Base-by-base conservation (phyloP, 345 rosid genomes). In the Eucalyptus erythrocorys region DNA sequence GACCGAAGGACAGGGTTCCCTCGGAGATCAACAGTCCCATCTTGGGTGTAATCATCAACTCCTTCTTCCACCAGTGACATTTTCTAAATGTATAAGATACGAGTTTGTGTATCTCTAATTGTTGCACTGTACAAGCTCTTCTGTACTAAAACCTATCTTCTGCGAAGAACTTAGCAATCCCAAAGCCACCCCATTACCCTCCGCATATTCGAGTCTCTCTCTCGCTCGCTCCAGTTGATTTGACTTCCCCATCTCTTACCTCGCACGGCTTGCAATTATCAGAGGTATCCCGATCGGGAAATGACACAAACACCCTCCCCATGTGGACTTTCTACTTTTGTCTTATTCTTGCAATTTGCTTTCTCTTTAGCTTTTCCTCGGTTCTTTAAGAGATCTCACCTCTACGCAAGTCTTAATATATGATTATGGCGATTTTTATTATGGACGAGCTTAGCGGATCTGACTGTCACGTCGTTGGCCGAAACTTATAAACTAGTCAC, bases 11-110 rank as follows among this genome's bases (percentile, higher is more conserved):
- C 95, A 17, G 97, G 98, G 76, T 96, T 95, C 45, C 98, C 99
- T 85, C 76, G 92, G 87, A 97, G 94, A 87, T 96, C 99, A 66
- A 97, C 98, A 5, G 99, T 97, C n/a, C 99, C 99, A 90, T 96
- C 99, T 90, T 95, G 87, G 45, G 99, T 97, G 40, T 93, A 96
- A 87, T 95, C 97, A 16, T 93, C 96, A 30, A 34, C 51, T 48
- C 92, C 95, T 85, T 86, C 91, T 90, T 94, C 85, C 76, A 89
- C 91, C 89, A 85, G 85, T 32, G 71, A 85, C 64, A 16, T 47
- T 79, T 30, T 64, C 68, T 47, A 26, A 22, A 49, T 22, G 34
- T 16, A 86, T 51, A 48, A 14, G 51, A 57, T 87, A 6, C 10
- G 48, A 86, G 45, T 86, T 51, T 16, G 34, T 26, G 86, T 45